A percentile compares a stretch with the other conserved stretches of the same genome.
These are phyloP conservation scores for Aspergillus sclerotiicarbonarius DNA, from an alignment of 495 filamentous ascomycete species.

Conservation along the genomic window DNA sequence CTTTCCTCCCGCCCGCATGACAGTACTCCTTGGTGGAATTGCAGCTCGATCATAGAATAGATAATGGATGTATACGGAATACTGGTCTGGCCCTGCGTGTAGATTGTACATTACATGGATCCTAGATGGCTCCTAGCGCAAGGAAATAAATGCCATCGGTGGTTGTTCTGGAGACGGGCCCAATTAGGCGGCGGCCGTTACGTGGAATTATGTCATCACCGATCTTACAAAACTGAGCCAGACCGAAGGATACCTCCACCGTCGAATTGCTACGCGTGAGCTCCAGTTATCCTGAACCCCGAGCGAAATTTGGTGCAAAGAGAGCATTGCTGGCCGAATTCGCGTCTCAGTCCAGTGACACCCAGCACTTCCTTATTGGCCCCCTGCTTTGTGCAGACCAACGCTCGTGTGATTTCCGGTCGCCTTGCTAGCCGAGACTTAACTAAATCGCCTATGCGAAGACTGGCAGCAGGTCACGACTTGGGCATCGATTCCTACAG, in stretches of 20 bases:
- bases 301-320: slow-evolving; percentile 9
- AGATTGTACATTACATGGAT: not conserved
- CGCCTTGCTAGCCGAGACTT: slow-evolving; percentile 18
- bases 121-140: not conserved
- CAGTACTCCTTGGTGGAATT: too few relatives aligned
- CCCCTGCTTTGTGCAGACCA: not conserved
- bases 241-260: slow-evolving; percentile 15
- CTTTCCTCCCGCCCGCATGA: slow-evolving; percentile 90
- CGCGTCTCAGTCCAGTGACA: not conserved
- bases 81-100: not conserved
- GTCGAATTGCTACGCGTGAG: slow-evolving; percentile 20
- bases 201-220: slow-evolving; percentile 47
- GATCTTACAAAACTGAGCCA: slow-evolving; percentile 19
- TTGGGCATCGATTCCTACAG: slow-evolving; percentile 25
- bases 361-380: not conserved
- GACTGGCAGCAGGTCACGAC: slow-evolving; percentile 29
- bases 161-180: slow-evolving; percentile 5
- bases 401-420: slow-evolving; percentile 17
- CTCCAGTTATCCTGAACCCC: slow-evolving; percentile 15
- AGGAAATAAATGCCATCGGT: not conserved
- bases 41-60: too few relatives aligned
- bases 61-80: not conserved
- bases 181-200: slow-evolving; percentile 26
- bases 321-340: not conserved
- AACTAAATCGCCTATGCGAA: slow-evolving; percentile 31